Conservation (phyloP, 805 yeast species). For the Suhomyces sp. region DNA sequence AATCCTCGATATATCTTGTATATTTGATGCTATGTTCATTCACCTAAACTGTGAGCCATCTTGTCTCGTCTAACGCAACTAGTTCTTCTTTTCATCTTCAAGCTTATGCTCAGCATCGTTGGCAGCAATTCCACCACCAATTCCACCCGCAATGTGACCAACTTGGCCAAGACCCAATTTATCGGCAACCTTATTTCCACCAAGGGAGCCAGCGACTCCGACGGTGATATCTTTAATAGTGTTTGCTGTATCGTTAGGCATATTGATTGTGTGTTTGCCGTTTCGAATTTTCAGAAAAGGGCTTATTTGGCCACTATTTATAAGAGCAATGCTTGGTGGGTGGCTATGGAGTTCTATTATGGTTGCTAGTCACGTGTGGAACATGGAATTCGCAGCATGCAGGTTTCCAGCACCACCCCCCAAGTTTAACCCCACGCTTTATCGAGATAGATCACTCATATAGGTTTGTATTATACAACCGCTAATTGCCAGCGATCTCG, state of each 20-base stretch:
- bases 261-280: conserved; percentile 9
- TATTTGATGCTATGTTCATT: not conserved
- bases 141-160: conserved; percentile 35
- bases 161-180: conserved; percentile 28
- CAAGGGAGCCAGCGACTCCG: conserved; percentile 38
- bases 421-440: no score
- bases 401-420: no score
- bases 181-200: conserved; percentile 40
- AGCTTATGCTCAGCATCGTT: conserved; percentile 33
- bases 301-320: conserved; percentile 4
- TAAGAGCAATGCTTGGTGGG: not conserved
- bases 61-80: not conserved
- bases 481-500: no score
- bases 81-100: conserved; percentile 18
- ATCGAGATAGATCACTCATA: no score
- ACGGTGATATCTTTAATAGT: conserved; percentile 35
- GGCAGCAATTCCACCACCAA: conserved; percentile 36
- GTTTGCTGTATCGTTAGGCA: conserved; percentile 16
- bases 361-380: no score
- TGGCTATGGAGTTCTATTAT: no score
- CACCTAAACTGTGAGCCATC: not conserved
- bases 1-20: no score
- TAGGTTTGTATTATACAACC: no score
- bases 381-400: no score
- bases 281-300: not conserved